Percentiles rank a stretch among this genome's conserved stretches.
phyloP scores from a whole-genome alignment of 306 rosid genomes.

The Nissolia schottii region DNA sequence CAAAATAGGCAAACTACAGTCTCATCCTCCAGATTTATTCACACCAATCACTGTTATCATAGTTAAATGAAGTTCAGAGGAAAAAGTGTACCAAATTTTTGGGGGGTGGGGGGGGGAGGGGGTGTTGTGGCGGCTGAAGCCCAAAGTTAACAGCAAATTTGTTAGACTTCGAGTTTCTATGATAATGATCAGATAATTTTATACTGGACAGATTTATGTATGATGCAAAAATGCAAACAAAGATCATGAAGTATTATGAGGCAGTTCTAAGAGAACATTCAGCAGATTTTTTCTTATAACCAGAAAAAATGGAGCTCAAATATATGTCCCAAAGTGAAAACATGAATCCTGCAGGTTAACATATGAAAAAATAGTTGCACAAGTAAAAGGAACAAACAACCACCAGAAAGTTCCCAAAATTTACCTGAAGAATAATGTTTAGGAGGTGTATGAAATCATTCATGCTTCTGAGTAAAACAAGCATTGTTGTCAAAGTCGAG shows the following conservation, averaged over 20 bases:
- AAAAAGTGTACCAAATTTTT: neutral
- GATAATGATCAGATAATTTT: neutral
- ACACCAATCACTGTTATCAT: neutral
- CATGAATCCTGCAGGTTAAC: neutral
- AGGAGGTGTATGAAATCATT: constrained; percentile 60
- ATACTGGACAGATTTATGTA: neutral
- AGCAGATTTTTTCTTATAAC: neutral
- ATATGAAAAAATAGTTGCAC: neutral
- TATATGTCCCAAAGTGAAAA: neutral
- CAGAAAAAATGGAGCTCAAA: neutral
- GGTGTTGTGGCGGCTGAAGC: neutral
- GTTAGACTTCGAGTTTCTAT: neutral
- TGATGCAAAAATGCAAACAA: neutral
- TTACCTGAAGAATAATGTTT: constrained; percentile 80
- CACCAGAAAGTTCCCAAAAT: neutral
- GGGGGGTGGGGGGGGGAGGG: too few relatives aligned
- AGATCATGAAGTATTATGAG: neutral
- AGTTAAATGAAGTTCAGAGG: neutral
- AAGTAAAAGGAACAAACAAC: neutral
- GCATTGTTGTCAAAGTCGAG: constrained; percentile 32
- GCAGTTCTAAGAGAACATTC: neutral
- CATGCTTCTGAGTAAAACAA: constrained; percentile 66
- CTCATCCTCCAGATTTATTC: neutral
- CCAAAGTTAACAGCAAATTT: neutral
- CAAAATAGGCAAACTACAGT: neutral